Base-by-base conservation (phyloP, 495 filamentous ascomycete species). In the Elasticomyces elasticus region DNA sequence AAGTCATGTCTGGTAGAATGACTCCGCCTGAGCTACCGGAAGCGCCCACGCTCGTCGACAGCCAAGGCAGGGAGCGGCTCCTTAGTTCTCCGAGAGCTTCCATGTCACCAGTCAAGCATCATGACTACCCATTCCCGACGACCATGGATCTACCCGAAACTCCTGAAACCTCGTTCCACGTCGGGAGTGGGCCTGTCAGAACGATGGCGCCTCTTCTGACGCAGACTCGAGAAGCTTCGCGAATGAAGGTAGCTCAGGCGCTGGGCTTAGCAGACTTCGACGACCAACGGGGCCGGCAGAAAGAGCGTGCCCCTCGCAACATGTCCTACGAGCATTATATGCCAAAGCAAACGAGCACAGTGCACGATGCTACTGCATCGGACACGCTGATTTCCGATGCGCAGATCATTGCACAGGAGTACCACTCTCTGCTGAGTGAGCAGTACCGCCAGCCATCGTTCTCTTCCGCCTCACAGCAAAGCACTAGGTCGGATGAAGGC, bases 351-450 rank as follows among this genome's bases (percentile, higher is more conserved):
- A 6, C 5, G 24, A 46, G 28, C 26, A 11, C 5, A 23, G 11
- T 12, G 3, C 19, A 38, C 33, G 17, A 40, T 12, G n/a, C 9
- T 33, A 23, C 17, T 11, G 28, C 54, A 10, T 42, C 33, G 19
- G 24, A 19, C 27, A 51, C 48, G 27, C 23, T 30, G 20, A n/a
- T 38, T 2, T 4, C 44, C 20, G 30, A 58, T 26, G 51, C 49
- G 1, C 60, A 58, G 40, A 51, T 51, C 22, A 40, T 51, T 13
- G 51, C 51, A 22, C 17, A 52, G 26, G 41, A 62, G 44, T 59
- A 62, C 41, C 60, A 58, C 26, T 20, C 45, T 12, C 24, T 60
- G 23, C 54, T 60, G 5, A 45, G n/a, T 0, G 58, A 49, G 51
- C 46, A 56, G 25, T 56, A 56, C 30, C 52, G 58, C 12, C 27